These are phyloP conservation scores for Phyllosticta citrichinensis DNA, from an alignment of 2,329 filamentous ascomycete genomes.

Conservation along the genomic window DNA sequence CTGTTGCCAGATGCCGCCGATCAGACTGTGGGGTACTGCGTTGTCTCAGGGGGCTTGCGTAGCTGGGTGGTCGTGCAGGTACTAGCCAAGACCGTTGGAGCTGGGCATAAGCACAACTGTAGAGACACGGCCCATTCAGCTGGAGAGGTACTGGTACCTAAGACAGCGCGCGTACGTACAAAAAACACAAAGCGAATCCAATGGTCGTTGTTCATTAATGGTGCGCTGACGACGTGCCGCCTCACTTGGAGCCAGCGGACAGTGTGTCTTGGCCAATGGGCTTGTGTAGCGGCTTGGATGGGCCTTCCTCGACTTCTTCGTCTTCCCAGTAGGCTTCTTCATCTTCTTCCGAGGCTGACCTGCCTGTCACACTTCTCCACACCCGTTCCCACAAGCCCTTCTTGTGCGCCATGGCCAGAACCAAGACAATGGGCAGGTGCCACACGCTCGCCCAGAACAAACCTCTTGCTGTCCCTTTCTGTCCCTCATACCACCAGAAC, in stretches of 20 bases:
- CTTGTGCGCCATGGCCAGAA: slow-evolving; percentile 85
- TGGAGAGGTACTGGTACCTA: not conserved
- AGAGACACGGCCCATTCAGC: not conserved
- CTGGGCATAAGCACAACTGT: not conserved
- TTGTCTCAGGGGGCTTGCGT: not conserved
- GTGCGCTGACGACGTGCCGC: not conserved
- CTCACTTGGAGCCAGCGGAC: not conserved
- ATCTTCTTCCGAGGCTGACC: slow-evolving; percentile 46
- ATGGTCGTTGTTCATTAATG: not conserved
- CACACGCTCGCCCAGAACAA: slow-evolving; percentile 97
- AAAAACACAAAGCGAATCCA: not conserved
- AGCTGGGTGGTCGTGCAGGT: not conserved
- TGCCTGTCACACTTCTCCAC: slow-evolving; percentile 58
- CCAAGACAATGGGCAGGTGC: slow-evolving; percentile 84
- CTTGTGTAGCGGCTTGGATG: not conserved
- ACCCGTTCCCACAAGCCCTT: slow-evolving; percentile 81
- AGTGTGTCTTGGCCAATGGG: not conserved
- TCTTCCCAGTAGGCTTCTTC: slow-evolving; percentile 45
- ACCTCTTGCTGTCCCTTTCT: slow-evolving; percentile 68
- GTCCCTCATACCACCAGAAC: slow-evolving; percentile 72
- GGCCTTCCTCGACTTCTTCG: slow-evolving; percentile 3
- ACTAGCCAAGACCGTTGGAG: not conserved
- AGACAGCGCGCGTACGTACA: not conserved
- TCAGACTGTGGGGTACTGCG: not conserved
- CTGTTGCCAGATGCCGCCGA: not conserved